These are phyloP conservation scores for Hemerocallis citrina DNA, from an alignment of 106 monocot genomes.

Conservation along the genomic window DNA sequence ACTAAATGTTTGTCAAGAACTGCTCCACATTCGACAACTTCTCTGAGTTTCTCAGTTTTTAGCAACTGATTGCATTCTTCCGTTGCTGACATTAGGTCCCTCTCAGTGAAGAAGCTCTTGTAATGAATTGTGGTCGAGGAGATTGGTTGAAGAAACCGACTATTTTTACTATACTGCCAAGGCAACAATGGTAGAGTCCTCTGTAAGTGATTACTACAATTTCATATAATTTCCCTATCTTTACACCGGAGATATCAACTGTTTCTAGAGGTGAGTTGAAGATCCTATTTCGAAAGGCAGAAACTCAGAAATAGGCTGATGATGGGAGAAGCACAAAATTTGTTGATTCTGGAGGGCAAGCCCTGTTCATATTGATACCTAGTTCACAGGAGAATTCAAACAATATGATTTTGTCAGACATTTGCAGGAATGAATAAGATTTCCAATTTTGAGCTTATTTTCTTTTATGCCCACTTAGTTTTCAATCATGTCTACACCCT, in stretches of 20 bases:
- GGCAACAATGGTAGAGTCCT: constrained; percentile 26
- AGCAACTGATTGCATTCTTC: constrained; percentile 4
- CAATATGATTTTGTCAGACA: too few species aligned
- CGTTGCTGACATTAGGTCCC: constrained; percentile 18
- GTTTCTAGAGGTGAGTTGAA: neutral
- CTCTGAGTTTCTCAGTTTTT: neutral
- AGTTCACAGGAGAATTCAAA: neutral
- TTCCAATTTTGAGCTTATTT: too few species aligned
- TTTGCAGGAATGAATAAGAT: too few species aligned
- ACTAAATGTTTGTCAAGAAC: constrained; percentile 2
- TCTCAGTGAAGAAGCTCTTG: constrained; percentile 19
- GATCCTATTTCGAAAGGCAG: constrained; percentile 16
- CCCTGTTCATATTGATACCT: constrained; percentile 22
- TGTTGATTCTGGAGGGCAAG: constrained; percentile 13
- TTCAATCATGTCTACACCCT: too few species aligned
- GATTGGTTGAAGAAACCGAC: constrained; percentile 28
- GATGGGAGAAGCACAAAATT: constrained; percentile 22
- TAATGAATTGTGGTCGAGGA: constrained; percentile 17
- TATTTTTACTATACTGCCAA: constrained; percentile 29
- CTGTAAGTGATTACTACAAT: constrained; percentile 33
- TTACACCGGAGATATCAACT: constrained; percentile 25
- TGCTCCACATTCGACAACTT: constrained; percentile 12
- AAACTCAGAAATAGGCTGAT: constrained; percentile 41
- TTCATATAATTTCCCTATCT: constrained; percentile 35
- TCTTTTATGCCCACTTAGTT: too few species aligned